A percentile compares a stretch with the other conserved stretches of the same genome.
phyloP scores from a whole-genome alignment of 2,329 filamentous ascomycete genomes.

The Nemania diffusa region DNA sequence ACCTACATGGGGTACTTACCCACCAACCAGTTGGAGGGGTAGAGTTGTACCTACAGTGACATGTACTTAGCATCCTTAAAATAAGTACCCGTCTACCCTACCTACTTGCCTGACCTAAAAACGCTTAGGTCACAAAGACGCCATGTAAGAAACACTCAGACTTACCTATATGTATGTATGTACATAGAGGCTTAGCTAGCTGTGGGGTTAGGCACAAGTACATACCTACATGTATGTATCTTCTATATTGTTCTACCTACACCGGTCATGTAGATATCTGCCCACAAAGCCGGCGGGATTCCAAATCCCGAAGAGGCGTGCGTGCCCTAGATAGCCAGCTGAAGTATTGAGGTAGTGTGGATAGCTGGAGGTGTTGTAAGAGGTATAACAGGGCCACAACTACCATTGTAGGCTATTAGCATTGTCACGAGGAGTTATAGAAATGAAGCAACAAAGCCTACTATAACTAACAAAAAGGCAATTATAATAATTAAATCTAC shows the following conservation, averaged over 20 bases:
- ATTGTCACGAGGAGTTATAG: slow-evolving; percentile 6
- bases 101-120: background rate
- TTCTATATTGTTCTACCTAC: background rate
- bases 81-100: background rate
- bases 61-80: background rate
- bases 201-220: slow-evolving; percentile 24
- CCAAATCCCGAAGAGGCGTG: background rate
- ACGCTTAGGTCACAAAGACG: slow-evolving; percentile 27
- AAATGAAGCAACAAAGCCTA: slow-evolving; percentile 9
- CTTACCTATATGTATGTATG: background rate
- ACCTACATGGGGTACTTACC: slow-evolving; percentile 19
- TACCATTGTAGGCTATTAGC: slow-evolving; percentile 12
- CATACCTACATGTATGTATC: slow-evolving; percentile 3
- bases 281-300: background rate
- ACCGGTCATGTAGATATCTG: background rate
- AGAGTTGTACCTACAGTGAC: background rate
- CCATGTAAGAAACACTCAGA: slow-evolving; percentile 10
- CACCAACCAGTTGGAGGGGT: slow-evolving; percentile 12
- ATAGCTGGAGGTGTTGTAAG: too few relatives aligned
- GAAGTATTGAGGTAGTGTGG: background rate
- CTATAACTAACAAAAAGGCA: slow-evolving; percentile 8
- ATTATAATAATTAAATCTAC: slow-evolving; percentile 5
- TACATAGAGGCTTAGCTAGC: background rate
- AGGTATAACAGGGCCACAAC: slow-evolving; percentile 14
- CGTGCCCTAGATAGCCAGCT: background rate